phyloP scores from a whole-genome alignment of 495 filamentous ascomycete species.

The Neurospora sp. region DNA sequence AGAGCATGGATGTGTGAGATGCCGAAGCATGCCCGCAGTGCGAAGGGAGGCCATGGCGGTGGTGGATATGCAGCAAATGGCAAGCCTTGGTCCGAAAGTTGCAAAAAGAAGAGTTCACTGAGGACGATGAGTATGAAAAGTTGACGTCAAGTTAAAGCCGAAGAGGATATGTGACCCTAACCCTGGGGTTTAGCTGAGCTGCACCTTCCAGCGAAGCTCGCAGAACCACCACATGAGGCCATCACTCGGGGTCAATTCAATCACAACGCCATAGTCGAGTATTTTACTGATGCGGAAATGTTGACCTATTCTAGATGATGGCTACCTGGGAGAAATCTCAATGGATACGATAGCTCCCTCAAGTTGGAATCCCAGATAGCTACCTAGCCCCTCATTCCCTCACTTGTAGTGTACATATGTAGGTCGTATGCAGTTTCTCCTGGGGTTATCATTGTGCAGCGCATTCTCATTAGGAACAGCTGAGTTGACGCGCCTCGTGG shows the following conservation, averaged over 20 bases:
- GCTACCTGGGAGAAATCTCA: not conserved
- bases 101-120: not conserved
- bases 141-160: not conserved
- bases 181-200: not conserved
- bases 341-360: not conserved
- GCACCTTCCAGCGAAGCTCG: not conserved
- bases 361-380: not conserved
- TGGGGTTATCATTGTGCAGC: not conserved
- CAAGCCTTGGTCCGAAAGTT: not conserved
- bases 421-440: not conserved
- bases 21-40: slow-evolving; percentile 19
- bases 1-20: slow-evolving; percentile 17
- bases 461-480: not conserved
- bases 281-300: not conserved
- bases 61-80: slow-evolving; percentile 22
- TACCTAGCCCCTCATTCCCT: not conserved
- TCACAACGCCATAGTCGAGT: not conserved
- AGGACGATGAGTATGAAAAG: not conserved
- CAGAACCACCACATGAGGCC: not conserved
- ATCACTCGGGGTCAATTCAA: not conserved
- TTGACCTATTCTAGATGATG: too few relatives aligned
- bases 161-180: not conserved
- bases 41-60: slow-evolving; percentile 4
- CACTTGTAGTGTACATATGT: not conserved
- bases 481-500: not conserved